A percentile compares a stretch with the other conserved stretches of the same genome.
phyloP scores from a whole-genome alignment of 495 filamentous ascomycete genomes.

The Mycothermus thermophilus region DNA sequence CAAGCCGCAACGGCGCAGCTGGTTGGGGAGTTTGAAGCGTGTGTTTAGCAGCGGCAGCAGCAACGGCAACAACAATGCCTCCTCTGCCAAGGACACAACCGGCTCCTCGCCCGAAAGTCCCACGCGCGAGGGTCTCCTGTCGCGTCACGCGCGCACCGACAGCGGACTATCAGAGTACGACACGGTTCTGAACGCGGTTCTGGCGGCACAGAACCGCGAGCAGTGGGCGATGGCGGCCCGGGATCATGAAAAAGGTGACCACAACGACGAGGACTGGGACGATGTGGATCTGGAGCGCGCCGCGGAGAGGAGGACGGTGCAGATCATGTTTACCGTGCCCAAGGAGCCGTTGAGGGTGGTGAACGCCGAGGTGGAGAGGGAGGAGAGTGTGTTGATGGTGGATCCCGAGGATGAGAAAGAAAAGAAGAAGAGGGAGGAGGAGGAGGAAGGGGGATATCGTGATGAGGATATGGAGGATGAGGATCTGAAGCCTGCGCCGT shows the following conservation, averaged over 20 bases:
- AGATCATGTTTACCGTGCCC: constrained; percentile 89
- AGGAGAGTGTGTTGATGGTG: constrained; percentile 23
- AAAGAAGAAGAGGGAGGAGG: neutral
- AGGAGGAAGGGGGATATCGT: neutral
- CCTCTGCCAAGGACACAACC: neutral
- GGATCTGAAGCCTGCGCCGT: too few relatives aligned
- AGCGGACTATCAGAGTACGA: constrained; percentile 16
- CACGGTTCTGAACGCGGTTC: constrained; percentile 9
- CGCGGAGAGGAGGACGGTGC: constrained; percentile 65
- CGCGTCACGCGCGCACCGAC: too few relatives aligned
- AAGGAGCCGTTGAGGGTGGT: constrained; percentile 74
- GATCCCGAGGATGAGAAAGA: constrained; percentile 14
- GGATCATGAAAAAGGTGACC: too few relatives aligned
- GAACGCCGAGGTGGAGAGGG: constrained; percentile 47
- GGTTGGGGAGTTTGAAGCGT: constrained; percentile 35
- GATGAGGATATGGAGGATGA: too few relatives aligned
- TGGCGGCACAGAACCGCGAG: constrained; percentile 17
- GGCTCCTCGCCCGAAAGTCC: too few relatives aligned
- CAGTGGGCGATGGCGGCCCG: too few relatives aligned
- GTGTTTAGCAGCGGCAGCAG: constrained; percentile 23
- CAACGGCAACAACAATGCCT: neutral
- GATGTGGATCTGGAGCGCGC: constrained; percentile 70
- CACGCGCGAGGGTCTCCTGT: constrained; percentile 13
- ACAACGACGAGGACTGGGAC: too few relatives aligned
- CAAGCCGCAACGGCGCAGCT: constrained; percentile 25